Percentiles rank a stretch among this genome's conserved stretches.
phyloP scores from a whole-genome alignment of 208 protist genomes.

The Trypanosoma mega region DNA sequence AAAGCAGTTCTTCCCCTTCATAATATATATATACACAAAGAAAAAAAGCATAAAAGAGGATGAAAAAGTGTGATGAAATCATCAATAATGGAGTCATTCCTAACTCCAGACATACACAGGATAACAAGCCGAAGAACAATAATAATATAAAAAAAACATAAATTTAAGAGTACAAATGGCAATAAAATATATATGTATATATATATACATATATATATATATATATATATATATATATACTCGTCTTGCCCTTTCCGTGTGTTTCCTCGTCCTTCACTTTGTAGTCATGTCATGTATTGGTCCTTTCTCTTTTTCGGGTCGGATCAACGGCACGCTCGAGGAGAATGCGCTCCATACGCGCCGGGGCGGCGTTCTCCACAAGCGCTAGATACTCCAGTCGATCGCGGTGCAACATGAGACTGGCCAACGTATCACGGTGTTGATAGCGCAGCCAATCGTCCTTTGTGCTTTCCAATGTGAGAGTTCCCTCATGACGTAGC shows the following conservation, averaged over 20 bases:
- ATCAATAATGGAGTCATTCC: neutral
- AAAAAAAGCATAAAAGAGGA: slow-evolving; percentile 1
- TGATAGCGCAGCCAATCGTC: slow-evolving; percentile 86
- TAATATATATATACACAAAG: neutral
- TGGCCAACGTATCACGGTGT: slow-evolving; percentile 88
- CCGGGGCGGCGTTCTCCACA: slow-evolving; percentile 71
- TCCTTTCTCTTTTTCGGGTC: slow-evolving; percentile 36
- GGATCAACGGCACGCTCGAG: slow-evolving; percentile 78
- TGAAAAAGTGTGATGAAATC: neutral
- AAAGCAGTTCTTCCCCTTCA: neutral
- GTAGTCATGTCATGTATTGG: slow-evolving; percentile 10
- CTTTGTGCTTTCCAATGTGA: slow-evolving; percentile 77
- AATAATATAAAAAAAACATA: neutral
- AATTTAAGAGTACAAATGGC: no score
- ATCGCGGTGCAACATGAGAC: slow-evolving; percentile 64
- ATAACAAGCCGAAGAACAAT: neutral
- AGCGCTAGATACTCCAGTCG: slow-evolving; percentile 73
- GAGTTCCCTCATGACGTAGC: slow-evolving; percentile 80
- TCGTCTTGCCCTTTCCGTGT: no score
- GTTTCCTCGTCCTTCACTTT: neutral
- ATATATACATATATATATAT: no score
- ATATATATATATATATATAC: no score
- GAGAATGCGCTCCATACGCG: slow-evolving; percentile 76
- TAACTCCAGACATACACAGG: neutral
- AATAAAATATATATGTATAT: no score